phyloP scores from a whole-genome alignment of 2,329 filamentous ascomycete genomes.

The Neodidymelliopsis sp. region DNA sequence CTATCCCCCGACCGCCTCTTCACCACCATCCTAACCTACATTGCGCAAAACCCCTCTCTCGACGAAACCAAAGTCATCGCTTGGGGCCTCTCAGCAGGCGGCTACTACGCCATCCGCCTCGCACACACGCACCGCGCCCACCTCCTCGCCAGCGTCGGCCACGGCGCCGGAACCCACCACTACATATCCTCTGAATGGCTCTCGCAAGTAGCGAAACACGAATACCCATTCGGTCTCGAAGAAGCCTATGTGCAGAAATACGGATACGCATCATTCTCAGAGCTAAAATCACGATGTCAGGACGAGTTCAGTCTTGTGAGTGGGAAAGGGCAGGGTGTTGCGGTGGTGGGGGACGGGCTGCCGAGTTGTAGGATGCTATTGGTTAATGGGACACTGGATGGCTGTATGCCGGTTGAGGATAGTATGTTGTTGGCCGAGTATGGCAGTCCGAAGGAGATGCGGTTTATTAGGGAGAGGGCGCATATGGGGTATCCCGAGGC shows the following conservation, averaged over 20 bases:
- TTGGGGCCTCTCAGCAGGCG: conserved; percentile 65
- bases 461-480: conserved; percentile 52
- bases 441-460: conserved; percentile 61
- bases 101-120: conserved; percentile 64
- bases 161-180: conserved; percentile 64
- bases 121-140: conserved; percentile 63
- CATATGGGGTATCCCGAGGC: conserved; percentile 57
- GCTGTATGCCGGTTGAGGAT: conserved; percentile 68
- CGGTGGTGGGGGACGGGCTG: conserved; percentile 46
- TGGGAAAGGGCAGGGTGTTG: conserved; percentile 59
- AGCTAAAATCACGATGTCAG: conserved; percentile 57
- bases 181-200: conserved; percentile 66
- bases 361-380: conserved; percentile 59
- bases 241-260: conserved; percentile 58
- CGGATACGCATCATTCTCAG: conserved; percentile 44
- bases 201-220: conserved; percentile 59
- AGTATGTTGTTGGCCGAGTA: conserved; percentile 61
- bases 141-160: conserved; percentile 58
- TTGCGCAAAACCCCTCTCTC: conserved; percentile 54
- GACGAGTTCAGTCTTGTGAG: conserved; percentile 61
- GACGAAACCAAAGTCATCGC: conserved; percentile 58
- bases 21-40: conserved; percentile 61
- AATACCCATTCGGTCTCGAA: conserved; percentile 66
- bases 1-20: conserved; percentile 61
- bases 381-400: conserved; percentile 65